Base-by-base conservation (phyloP, 2,329 filamentous ascomycete species). In the Pseudogymnoascus sp. region DNA sequence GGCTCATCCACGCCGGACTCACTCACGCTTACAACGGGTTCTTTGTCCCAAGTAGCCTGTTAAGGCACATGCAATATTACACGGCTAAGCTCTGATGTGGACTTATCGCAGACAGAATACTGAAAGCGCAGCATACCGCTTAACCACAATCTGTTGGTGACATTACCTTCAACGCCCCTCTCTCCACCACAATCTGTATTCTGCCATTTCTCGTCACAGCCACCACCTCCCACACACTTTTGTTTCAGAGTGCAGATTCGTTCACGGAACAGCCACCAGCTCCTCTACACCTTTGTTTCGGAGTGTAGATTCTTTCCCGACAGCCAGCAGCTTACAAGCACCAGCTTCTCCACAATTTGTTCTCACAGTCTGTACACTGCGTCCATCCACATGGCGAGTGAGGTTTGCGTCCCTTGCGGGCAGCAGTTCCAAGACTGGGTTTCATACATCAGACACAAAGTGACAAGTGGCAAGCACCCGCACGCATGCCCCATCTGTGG, bases 401-500 rank as follows among this genome's bases (percentile, higher is more conserved):
- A 54, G 29, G 9, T 21, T 4, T 54, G 47, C 29, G 10, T 8
- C 7, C 29, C n/a, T 7, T 54, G 47, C 5, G 29, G 31, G 5
- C 29, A 7, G 9, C 9, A 33, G n/a, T 33, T 54, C 21, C 4
- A 9, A 1, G 29, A 33, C 7, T 66, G 41, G 33, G 11, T 58
- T 8, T 44, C 26, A 0, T 61, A 54, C 13, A 62, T 66, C 11
- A 9, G 58, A 2, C 66, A 68, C 54, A 65, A 66, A 50, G 10
- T 64, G 1, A 29, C 31, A 3, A 47, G 36, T 11, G 33, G 37
- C 3, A 29, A 47, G 2, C 63, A 63, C 21, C 58, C 63, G 10
- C 47, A 54, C 11, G 57, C 40, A 29, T 68, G 66, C 31, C 9
- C 26, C 6, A 44, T 63, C 17, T 68, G 66, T 13, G 62, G 60